Evolutionary conservation across 1,284 basidiomycete species (phyloP).

Genomic region (Cryptococcus wingfieldii): DNA sequence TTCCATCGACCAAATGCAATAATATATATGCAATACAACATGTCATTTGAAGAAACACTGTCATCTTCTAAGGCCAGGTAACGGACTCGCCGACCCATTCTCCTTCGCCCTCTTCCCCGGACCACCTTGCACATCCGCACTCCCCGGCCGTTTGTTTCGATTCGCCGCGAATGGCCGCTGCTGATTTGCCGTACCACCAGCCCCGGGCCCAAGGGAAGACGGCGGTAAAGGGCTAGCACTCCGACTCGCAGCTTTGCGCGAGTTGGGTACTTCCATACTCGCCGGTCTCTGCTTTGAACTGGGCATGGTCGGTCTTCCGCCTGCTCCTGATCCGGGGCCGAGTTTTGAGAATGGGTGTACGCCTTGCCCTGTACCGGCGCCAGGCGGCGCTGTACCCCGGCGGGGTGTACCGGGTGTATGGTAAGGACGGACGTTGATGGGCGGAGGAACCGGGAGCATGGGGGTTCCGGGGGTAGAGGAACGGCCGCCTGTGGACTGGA

Average conservation of each 20-base stretch:
- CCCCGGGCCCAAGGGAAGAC: background rate
- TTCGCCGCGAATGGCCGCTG: background rate
- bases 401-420: background rate
- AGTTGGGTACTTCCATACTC: background rate
- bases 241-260: background rate
- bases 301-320: background rate
- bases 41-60: no score
- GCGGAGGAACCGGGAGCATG: constrained; percentile 19
- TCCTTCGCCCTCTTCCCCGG: constrained; percentile 2
- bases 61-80: constrained; percentile 3
- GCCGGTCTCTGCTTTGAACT: background rate
- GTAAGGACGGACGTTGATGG: constrained; percentile 1
- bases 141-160: constrained; percentile 6
- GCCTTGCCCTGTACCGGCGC: background rate
- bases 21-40: background rate
- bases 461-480: constrained; percentile 16
- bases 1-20: background rate
- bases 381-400: background rate
- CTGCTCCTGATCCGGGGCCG: background rate
- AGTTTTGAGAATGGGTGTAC: background rate
- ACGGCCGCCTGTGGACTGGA: background rate
- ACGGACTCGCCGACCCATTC: constrained; percentile 15
- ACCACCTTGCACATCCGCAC: constrained; percentile 3
- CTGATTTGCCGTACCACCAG: background rate
- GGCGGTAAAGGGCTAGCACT: background rate